Evolutionary conservation across 2,329 filamentous ascomycete species (phyloP).

Genomic region (Onygenales sp.): DNA sequence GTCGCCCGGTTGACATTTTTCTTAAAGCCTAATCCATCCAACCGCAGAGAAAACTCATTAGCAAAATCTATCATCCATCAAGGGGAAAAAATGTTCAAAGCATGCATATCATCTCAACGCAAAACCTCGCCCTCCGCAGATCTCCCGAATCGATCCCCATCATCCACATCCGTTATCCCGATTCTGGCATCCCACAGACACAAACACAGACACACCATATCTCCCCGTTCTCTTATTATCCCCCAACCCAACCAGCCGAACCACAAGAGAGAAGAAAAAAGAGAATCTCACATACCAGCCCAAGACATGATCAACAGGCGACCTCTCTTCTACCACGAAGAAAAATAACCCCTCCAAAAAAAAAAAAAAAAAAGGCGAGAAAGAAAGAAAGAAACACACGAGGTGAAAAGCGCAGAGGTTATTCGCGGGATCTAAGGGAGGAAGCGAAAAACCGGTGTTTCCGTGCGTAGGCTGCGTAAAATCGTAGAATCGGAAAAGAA

Average conservation of each 20-base stretch:
- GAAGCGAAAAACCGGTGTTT: no score
- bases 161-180: no score
- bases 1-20: slow-evolving; percentile 98
- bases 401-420: slow-evolving; percentile 7
- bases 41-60: not conserved
- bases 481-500: no score
- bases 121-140: not conserved
- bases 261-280: not conserved
- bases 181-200: not conserved
- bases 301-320: slow-evolving; percentile 11
- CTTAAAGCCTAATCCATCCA: slow-evolving; percentile 58
- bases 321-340: not conserved
- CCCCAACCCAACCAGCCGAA: not conserved
- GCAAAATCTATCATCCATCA: not conserved
- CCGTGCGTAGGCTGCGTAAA: no score
- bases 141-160: not conserved
- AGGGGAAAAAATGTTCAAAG: not conserved
- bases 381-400: slow-evolving; percentile 14
- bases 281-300: slow-evolving; percentile 9
- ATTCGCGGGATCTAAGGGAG: no score
- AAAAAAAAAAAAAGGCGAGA: slow-evolving; percentile 14
- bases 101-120: not conserved
- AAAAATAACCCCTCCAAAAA: slow-evolving; percentile 1
- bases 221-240: not conserved
- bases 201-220: not conserved